Evolutionary conservation across 352 stramenopile species (phyloP).

Genomic region (Phytopythium ostracodes): DNA sequence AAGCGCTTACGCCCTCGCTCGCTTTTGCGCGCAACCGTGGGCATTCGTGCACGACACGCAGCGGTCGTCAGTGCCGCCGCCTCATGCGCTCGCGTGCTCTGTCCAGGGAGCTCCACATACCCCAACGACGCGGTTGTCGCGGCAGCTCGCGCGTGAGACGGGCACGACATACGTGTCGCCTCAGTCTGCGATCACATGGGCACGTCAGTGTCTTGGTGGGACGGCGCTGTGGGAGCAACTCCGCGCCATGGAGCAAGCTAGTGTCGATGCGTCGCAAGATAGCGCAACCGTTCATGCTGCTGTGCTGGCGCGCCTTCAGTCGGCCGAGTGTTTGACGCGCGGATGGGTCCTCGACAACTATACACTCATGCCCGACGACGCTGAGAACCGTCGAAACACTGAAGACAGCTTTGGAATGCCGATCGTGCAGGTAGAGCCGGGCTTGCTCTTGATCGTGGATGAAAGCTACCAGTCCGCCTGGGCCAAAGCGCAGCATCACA

Average conservation of each 20-base stretch:
- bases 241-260: conserved; percentile 8
- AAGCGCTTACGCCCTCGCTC: not conserved
- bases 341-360: conserved; percentile 70
- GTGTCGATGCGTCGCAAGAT: conserved; percentile 16
- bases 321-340: conserved; percentile 47
- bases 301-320: conserved; percentile 40
- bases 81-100: conserved; percentile 26
- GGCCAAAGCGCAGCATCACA: conserved; percentile 9
- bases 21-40: conserved; percentile 1
- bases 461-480: conserved; percentile 26
- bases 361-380: conserved; percentile 24
- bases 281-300: conserved; percentile 23
- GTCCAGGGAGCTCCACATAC: conserved; percentile 30
- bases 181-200: conserved; percentile 42
- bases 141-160: conserved; percentile 19
- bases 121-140: conserved; percentile 34
- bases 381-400: not conserved
- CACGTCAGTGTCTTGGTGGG: conserved; percentile 44
- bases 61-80: conserved; percentile 10
- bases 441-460: conserved; percentile 50
- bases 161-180: conserved; percentile 49
- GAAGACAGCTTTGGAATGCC: not conserved
- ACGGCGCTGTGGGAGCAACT: conserved; percentile 22
- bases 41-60: not conserved
- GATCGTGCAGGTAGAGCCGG: conserved; percentile 28